Base-by-base conservation (phyloP, 73 alveolate species). In the Blepharisma japonicum region DNA sequence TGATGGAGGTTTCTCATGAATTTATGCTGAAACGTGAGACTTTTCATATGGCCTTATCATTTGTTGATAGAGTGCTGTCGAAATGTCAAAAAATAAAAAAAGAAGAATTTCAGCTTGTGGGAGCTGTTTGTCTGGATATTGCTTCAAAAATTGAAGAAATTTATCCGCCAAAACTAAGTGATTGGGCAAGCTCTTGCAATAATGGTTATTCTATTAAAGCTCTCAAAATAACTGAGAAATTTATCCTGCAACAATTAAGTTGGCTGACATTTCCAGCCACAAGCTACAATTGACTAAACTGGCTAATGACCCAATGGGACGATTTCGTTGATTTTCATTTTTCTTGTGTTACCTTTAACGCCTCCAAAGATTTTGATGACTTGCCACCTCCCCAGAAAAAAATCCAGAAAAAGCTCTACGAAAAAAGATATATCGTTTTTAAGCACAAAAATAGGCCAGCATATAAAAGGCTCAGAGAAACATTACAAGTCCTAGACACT, bases 301-400 rank as follows among this genome's bases (percentile, higher is more conserved):
- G 80, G 80, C 56, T 70, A 14, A 70, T 70, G 66, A 70, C 77
- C 3, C 80, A 70, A 25, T 70, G 80, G 80, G 80, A 70, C 4
- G 46, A 45, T 47, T 70, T 70, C 27, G 6, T 70, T 1, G 68
- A 45, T 70, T 70, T 18, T 47, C 80, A 70, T 70, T 70, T 70
- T 45, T 72, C 71, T 7, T 45, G 68, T 70, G 56, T 45, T 45
- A 9, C 56, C 11, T 47, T n/a, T 4, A 70, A 70, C 80, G 0
- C 32, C 21, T 54, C 66, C 32, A 47, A 70, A 70, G 66, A 70
- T n/a, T 45, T 70, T 20, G 20, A 18, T 4, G 20, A 70, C n/a
- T 5, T 70, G 11, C 23, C 56, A 0, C 46, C 11, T n/a, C 45
- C 81, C 21, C 55, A 70, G n/a, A 70, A 70, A 25, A 45, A 23